Evolutionary conservation across 108 stramenopile species (phyloP).

Genomic region (Fistulifera pelliculosa): DNA sequence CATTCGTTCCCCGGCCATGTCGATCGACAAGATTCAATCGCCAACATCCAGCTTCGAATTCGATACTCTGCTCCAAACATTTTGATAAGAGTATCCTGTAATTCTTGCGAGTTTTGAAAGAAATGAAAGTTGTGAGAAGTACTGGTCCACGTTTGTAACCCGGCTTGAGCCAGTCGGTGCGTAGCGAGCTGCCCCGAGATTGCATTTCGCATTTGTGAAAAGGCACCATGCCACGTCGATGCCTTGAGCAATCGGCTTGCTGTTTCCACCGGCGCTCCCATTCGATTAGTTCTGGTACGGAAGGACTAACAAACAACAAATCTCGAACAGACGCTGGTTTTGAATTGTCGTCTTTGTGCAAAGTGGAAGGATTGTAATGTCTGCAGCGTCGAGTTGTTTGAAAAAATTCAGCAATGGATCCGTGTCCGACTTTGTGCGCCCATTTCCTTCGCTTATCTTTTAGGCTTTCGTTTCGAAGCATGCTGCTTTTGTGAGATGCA

Average conservation of each 20-base stretch:
- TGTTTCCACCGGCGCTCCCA: slow-evolving; percentile 16
- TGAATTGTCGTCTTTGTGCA: too few relatives aligned
- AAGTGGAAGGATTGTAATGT: too few relatives aligned
- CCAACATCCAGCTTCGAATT: slow-evolving; percentile 33
- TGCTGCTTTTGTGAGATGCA: slow-evolving; percentile 24
- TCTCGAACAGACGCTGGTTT: too few relatives aligned
- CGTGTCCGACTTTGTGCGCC: too few relatives aligned
- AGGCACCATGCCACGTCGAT: slow-evolving; percentile 19
- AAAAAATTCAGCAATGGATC: too few relatives aligned
- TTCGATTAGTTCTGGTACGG: background rate
- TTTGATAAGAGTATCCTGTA: slow-evolving; percentile 48
- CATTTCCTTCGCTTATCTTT: too few relatives aligned
- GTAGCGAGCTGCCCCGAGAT: slow-evolving; percentile 22
- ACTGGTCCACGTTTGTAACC: slow-evolving; percentile 23
- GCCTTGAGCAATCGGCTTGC: slow-evolving; percentile 15
- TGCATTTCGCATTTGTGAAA: slow-evolving; percentile 1
- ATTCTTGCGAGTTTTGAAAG: slow-evolving; percentile 47
- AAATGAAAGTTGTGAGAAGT: slow-evolving; percentile 17
- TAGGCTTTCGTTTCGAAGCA: too few relatives aligned
- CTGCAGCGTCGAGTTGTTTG: too few relatives aligned
- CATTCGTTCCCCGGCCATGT: background rate
- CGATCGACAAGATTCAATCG: slow-evolving; percentile 26
- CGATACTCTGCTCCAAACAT: slow-evolving; percentile 39
- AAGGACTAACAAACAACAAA: slow-evolving; percentile 4
- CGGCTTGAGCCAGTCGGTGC: slow-evolving; percentile 18